These are phyloP conservation scores for Geotrichum restrictum DNA, from an alignment of 1,139 yeast species.

Conservation along the genomic window DNA sequence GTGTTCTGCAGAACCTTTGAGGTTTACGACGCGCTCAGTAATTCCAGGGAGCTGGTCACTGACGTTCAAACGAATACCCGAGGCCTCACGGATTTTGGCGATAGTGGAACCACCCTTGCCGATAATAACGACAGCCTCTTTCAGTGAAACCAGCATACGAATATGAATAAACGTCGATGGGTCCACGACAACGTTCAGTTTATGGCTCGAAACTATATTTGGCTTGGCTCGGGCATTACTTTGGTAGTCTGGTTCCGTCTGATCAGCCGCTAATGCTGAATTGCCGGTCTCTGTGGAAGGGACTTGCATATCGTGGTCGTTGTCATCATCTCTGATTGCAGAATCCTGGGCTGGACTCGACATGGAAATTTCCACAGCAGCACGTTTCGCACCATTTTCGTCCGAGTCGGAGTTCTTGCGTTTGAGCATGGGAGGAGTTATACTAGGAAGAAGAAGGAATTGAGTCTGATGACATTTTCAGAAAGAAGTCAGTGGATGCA, in stretches of 20 bases:
- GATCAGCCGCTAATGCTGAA: background rate
- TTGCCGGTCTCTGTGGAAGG: background rate
- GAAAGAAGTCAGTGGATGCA: conserved; percentile 6
- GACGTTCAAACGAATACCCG: conserved; percentile 68
- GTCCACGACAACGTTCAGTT: conserved; percentile 26
- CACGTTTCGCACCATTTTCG: conserved; percentile 50
- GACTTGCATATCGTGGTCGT: conserved; percentile 4
- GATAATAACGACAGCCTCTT: conserved; percentile 70
- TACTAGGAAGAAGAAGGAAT: background rate
- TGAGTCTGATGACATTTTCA: background rate
- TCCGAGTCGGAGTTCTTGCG: conserved; percentile 61
- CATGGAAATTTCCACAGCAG: conserved; percentile 52
- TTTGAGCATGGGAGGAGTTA: conserved; percentile 45
- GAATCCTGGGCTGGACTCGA: background rate
- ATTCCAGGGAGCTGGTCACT: conserved; percentile 71
- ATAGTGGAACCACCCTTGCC: conserved; percentile 77
- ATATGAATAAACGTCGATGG: conserved; percentile 62
- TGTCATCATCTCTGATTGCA: background rate
- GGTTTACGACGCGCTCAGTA: conserved; percentile 72
- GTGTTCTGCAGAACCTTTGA: conserved; percentile 71
- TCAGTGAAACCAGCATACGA: conserved; percentile 72
- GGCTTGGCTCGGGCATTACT: conserved; percentile 11
- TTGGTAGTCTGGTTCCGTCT: background rate
- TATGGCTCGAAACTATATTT: conserved; percentile 19
- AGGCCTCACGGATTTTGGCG: conserved; percentile 58